Evolutionary conservation across 805 yeast species (phyloP).

Genomic region (Lipomyces sp.): DNA sequence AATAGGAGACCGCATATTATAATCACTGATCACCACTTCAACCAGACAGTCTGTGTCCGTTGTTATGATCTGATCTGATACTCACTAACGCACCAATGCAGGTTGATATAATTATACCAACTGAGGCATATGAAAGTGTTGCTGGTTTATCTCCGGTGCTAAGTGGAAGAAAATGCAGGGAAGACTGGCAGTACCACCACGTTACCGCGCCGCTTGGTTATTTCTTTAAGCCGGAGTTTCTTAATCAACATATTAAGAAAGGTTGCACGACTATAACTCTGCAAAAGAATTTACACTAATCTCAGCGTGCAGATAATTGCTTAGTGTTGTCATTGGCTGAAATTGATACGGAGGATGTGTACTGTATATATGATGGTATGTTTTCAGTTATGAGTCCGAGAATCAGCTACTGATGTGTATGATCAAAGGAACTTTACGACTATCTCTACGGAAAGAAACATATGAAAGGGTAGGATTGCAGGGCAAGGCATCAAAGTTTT

Average conservation of each 20-base stretch:
- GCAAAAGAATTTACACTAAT: not conserved
- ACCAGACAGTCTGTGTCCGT: conserved; percentile 18
- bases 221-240: conserved; percentile 27
- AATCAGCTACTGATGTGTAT: not conserved
- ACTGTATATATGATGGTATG: conserved; percentile 33
- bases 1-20: conserved; percentile 17
- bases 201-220: conserved; percentile 22
- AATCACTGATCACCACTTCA: conserved; percentile 31
- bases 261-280: conserved; percentile 4
- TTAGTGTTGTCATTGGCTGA: conserved; percentile 26
- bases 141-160: conserved; percentile 12
- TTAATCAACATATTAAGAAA: conserved; percentile 28
- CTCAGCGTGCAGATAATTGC: conserved; percentile 25
- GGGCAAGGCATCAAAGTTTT: conserved; percentile 27
- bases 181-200: conserved; percentile 27
- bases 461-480: conserved; percentile 30
- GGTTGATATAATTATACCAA: conserved; percentile 26
- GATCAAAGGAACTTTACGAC: conserved; percentile 21
- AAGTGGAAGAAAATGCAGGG: conserved; percentile 13
- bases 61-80: not conserved
- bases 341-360: conserved; percentile 33
- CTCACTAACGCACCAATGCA: not conserved
- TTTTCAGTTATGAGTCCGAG: not conserved
- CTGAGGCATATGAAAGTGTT: conserved; percentile 13
- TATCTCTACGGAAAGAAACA: conserved; percentile 23